These are phyloP conservation scores for Hortiboletus campestris DNA, from an alignment of 768 basidiomycete species.

Conservation along the genomic window DNA sequence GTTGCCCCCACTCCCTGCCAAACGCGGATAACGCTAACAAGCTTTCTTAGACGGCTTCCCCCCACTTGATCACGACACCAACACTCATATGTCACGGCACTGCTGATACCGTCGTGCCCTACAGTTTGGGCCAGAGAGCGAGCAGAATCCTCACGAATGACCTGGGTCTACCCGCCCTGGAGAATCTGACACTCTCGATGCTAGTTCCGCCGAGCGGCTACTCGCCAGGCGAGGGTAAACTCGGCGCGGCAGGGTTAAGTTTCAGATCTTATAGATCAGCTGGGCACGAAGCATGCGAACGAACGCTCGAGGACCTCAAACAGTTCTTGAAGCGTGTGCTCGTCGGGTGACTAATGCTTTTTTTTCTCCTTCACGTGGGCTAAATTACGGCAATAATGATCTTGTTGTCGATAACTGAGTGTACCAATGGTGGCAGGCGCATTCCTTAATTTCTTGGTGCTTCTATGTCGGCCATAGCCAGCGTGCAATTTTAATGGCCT, in stretches of 20 bases:
- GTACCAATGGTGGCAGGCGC: not conserved
- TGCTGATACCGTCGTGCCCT: constrained; percentile 69
- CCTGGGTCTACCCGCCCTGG: constrained; percentile 47
- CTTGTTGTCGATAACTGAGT: not conserved
- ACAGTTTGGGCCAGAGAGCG: constrained; percentile 52
- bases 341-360: constrained; percentile 26
- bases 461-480: not conserved
- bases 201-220: constrained; percentile 24
- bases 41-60: constrained; percentile 53
- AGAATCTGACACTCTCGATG: constrained; percentile 35
- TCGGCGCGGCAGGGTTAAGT: constrained; percentile 47
- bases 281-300: constrained; percentile 59
- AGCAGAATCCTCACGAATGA: constrained; percentile 52
- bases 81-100: constrained; percentile 89
- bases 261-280: constrained; percentile 69
- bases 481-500: not conserved
- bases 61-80: constrained; percentile 59
- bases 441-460: not conserved
- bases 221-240: constrained; percentile 15
- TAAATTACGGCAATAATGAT: not conserved
- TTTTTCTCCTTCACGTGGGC: not conserved
- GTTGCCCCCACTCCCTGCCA: constrained; percentile 39
- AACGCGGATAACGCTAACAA: constrained; percentile 1
- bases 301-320: constrained; percentile 71
- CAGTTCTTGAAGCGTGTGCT: constrained; percentile 66